Evolutionary conservation across 768 basidiomycete genomes (phyloP), one percentile per base, ranked within the genome.

Genomic region (Termitomyces sp.): DNA sequence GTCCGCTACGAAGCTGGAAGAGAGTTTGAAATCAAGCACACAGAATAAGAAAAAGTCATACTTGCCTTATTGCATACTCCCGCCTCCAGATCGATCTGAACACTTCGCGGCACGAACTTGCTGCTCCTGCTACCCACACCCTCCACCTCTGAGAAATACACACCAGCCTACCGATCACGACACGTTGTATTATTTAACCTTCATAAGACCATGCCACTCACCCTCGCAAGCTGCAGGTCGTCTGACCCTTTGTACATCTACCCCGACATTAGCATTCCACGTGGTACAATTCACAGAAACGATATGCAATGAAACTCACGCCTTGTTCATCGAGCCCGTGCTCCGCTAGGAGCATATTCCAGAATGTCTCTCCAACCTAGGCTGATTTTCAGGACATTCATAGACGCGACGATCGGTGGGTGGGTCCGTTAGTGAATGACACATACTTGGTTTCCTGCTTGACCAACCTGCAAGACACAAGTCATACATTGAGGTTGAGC

Each of bases 21-120:
- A 59, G 31, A 38, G 7, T 40, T 52, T 27, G 32, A 44, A 40
- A 45, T 34, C 32, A 59, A 21, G 34, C 5, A 29, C 27, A 9
- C 59, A 35, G 21, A n/a, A n/a, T 12, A 32, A 59, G 32, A 21
- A 45, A n/a, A 38, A 42, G 27, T 12, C 10, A 11, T 14, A 73
- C 86, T 53, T 59, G 90, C 89, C 52, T 79, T 82, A 62, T 95
- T 85, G 67, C 88, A 85, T 10, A 97, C 95, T 10, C 91, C 91
- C 8, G 85, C 76, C 70, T 98, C 95, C 42, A 98, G 77, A 77
- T 98, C 95, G 62, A 97, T 75, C 68, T 94, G 93, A 4, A 97
- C 82, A 58, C 90, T 90, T 35, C 95, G 82, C 11, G 95, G 95
- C 7, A 98, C 91, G 62, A 90, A 95, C 73, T 92, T 92, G 55